These are phyloP conservation scores for Microbotryum saponariae DNA, from an alignment of 1,284 basidiomycete species.

Conservation along the genomic window DNA sequence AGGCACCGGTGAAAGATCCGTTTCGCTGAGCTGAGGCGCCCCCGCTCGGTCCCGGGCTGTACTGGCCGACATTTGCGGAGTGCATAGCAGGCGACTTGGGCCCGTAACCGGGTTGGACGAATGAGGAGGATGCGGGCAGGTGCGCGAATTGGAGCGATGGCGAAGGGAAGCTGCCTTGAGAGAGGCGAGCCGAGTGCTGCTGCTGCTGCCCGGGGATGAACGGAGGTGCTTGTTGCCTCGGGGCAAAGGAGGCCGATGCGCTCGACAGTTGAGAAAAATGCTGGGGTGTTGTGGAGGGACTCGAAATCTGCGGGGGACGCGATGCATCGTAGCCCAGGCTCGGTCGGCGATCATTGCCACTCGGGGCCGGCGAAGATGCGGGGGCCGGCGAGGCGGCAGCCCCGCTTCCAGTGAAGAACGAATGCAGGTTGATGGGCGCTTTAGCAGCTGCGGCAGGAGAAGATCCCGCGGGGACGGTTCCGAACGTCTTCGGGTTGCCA, in stretches of 20 bases:
- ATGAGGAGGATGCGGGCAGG: background rate
- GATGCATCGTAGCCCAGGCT: constrained; percentile 22
- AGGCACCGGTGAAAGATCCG: constrained; percentile 23
- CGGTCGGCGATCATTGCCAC: constrained; percentile 20
- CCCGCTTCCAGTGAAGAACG: constrained; percentile 23
- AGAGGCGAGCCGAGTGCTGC: background rate
- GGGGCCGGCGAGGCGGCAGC: constrained; percentile 10
- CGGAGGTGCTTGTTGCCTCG: constrained; percentile 21
- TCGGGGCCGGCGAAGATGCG: constrained; percentile 7
- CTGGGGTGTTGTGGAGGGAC: constrained; percentile 17
- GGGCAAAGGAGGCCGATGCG: constrained; percentile 20
- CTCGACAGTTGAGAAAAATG: constrained; percentile 21
- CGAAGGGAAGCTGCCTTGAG: constrained; percentile 13
- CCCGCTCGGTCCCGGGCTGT: too few species aligned
- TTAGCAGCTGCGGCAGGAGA: constrained; percentile 8
- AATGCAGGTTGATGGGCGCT: constrained; percentile 23
- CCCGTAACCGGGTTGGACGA: background rate
- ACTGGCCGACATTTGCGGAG: too few species aligned
- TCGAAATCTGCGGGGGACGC: constrained; percentile 15
- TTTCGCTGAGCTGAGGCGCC: background rate
- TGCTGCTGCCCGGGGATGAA: constrained; percentile 29
- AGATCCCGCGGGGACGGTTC: constrained; percentile 26
- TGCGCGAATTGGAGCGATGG: constrained; percentile 14
- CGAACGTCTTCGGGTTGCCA: constrained; percentile 40
- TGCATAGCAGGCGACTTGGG: too few species aligned